Conservation (phyloP, 139 green algal genomes). For the Chlorella sp. region DNA sequence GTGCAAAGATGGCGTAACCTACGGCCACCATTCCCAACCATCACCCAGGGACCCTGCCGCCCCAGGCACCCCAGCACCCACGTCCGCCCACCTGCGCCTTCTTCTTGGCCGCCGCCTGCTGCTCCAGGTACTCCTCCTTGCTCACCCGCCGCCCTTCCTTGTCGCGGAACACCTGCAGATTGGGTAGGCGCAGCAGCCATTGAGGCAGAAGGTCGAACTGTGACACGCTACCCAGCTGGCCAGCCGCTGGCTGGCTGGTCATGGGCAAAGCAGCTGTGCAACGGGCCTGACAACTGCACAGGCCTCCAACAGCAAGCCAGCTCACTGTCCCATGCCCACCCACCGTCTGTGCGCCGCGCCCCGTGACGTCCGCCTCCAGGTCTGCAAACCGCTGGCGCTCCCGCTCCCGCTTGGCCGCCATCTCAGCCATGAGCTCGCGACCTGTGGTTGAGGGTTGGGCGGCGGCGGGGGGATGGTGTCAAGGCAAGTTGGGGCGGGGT, state of each 20-base stretch:
- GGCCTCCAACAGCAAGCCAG: too few relatives aligned
- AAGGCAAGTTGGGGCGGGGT: too few relatives aligned
- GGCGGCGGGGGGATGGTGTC: too few relatives aligned
- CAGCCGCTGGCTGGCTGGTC: too few relatives aligned
- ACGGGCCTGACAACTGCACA: too few relatives aligned
- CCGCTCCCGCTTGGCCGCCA: slow-evolving; percentile 49
- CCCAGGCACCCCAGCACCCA: too few relatives aligned
- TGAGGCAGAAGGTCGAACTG: too few relatives aligned
- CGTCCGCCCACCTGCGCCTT: slow-evolving; percentile 17
- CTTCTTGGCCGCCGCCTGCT: slow-evolving; percentile 40
- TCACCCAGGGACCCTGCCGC: too few relatives aligned
- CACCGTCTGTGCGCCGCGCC: slow-evolving; percentile 66
- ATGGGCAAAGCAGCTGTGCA: too few relatives aligned
- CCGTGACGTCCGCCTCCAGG: slow-evolving; percentile 41
- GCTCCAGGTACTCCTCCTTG: slow-evolving; percentile 63
- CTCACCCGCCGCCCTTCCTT: slow-evolving; percentile 61
- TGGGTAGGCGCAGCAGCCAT: neutral
- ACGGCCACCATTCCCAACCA: too few relatives aligned
- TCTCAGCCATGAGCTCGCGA: slow-evolving; percentile 36
- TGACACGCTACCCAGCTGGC: too few relatives aligned
- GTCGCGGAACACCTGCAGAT: slow-evolving; percentile 74
- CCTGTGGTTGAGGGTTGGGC: neutral
- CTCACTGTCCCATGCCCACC: neutral
- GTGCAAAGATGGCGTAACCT: too few relatives aligned
- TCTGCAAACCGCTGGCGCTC: slow-evolving; percentile 37